These are phyloP conservation scores for Beta vulgaris DNA, from an alignment of 148 eudicot species.

Conservation along the genomic window DNA sequence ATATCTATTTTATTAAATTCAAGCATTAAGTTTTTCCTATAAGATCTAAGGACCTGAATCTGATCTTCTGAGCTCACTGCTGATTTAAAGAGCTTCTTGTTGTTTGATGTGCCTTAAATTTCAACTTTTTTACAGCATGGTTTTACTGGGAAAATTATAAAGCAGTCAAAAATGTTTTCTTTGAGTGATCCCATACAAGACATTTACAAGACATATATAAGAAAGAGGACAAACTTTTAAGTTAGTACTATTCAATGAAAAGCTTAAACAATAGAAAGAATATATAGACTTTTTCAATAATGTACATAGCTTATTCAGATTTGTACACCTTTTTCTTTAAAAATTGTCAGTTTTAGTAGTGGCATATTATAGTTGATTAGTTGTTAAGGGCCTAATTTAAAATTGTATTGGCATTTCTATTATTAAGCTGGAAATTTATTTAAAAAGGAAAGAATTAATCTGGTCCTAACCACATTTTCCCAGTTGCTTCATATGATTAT, in stretches of 20 bases:
- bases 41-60: conserved; percentile 18
- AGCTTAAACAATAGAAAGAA: not conserved
- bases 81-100: not conserved
- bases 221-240: not conserved
- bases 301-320: conserved; percentile 11
- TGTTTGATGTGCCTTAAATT: not conserved
- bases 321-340: not conserved
- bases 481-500: conserved; percentile 15
- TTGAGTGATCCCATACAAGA: not conserved
- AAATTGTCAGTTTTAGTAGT: not conserved
- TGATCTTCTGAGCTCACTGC: conserved; percentile 14
- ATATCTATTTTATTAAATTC: not conserved
- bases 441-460: not conserved
- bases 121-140: not conserved
- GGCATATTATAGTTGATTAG: not conserved
- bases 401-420: not conserved
- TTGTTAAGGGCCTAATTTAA: not conserved
- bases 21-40: not conserved
- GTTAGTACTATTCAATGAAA: not conserved
- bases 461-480: conserved; percentile 8
- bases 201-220: conserved; percentile 5
- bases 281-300: not conserved
- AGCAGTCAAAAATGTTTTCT: conserved; percentile 15
- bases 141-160: not conserved
- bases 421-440: conserved; percentile 11